Percentiles rank a stretch among this genome's conserved stretches.
Evolutionary conservation across 768 basidiomycete species (phyloP).

Genomic region (Leccinum subgranulosum): DNA sequence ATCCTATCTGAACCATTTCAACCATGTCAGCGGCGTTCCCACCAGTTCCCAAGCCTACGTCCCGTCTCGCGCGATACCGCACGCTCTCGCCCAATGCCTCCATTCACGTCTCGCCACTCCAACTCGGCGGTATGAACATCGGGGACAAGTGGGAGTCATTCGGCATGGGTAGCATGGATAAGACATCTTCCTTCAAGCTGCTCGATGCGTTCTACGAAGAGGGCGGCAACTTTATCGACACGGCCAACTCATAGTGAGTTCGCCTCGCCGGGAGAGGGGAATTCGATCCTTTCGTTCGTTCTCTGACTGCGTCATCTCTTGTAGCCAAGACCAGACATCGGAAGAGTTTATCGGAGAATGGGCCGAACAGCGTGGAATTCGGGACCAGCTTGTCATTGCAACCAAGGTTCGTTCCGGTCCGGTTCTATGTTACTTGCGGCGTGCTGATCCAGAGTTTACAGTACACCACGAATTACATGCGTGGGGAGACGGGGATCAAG

Average conservation of each 20-base stretch:
- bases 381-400: conserved; percentile 49
- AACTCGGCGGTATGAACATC: background rate
- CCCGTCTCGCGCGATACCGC: background rate
- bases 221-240: background rate
- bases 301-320: background rate
- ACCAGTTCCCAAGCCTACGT: background rate
- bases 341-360: conserved; percentile 53
- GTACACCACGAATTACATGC: conserved; percentile 20
- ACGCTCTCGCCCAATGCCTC: background rate
- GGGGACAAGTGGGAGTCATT: background rate
- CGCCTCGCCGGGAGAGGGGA: background rate
- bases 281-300: background rate
- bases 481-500: conserved; percentile 9
- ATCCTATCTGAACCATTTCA: background rate
- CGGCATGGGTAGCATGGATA: background rate
- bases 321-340: conserved; percentile 52
- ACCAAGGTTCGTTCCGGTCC: conserved; percentile 26
- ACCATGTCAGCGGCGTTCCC: background rate
- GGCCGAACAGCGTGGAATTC: conserved; percentile 40
- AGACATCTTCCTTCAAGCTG: background rate
- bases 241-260: background rate
- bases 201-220: background rate
- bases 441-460: conserved; percentile 11
- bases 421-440: background rate
- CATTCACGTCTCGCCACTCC: background rate